Percentiles rank a stretch among this genome's conserved stretches.
Evolutionary conservation across 139 green algal species (phyloP).

Genomic region (Astrephomene gubernaculifera): DNA sequence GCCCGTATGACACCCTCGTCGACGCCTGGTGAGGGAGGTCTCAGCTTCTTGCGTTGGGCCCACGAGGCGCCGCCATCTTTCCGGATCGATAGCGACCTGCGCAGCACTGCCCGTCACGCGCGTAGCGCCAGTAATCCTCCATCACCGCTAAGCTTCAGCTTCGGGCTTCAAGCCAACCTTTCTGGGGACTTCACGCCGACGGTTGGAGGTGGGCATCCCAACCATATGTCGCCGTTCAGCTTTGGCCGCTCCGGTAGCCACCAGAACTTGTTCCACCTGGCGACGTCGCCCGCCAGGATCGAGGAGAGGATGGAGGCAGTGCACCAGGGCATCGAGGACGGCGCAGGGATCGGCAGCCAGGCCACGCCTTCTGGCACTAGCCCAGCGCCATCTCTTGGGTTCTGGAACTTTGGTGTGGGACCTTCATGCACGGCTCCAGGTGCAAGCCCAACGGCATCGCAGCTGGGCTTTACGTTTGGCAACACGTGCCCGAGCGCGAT

Average conservation of each 20-base stretch:
- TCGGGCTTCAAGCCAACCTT: not conserved
- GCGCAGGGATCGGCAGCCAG: not conserved
- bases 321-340: not conserved
- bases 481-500: not conserved
- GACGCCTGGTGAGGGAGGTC: not conserved
- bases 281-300: no score
- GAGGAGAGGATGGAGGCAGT: no score
- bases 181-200: not conserved
- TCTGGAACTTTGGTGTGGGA: not conserved
- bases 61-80: conserved; percentile 19
- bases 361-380: conserved; percentile 11
- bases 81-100: conserved; percentile 7
- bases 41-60: conserved; percentile 35
- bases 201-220: not conserved
- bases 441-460: not conserved
- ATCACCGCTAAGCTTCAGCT: conserved; percentile 33
- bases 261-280: no score
- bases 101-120: not conserved
- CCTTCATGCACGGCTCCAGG: not conserved
- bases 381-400: not conserved
- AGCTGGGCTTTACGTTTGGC: not conserved
- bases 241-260: not conserved
- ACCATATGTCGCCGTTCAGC: no score
- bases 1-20: not conserved
- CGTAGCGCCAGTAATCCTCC: not conserved